phyloP scores from a whole-genome alignment of 2,329 filamentous ascomycete genomes.

The Calonectria henricotiae region DNA sequence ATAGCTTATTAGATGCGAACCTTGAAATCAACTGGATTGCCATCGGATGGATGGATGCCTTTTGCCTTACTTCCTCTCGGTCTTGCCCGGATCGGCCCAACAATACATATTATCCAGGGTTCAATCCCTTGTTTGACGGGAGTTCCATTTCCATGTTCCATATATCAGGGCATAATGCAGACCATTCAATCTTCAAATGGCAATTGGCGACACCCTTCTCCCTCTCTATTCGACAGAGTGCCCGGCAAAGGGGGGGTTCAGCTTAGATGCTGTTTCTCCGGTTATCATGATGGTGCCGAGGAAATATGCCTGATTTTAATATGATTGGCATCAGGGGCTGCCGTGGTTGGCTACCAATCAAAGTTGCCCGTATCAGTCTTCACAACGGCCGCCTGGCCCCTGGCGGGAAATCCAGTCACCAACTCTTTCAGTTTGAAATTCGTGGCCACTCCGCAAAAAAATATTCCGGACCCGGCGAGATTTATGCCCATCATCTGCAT shows the following conservation, averaged over 20 bases:
- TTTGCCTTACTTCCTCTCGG: neutral
- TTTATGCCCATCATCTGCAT: conserved; percentile 1
- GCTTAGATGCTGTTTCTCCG: neutral
- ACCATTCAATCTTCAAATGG: neutral
- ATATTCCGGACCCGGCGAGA: neutral
- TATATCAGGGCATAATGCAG: neutral
- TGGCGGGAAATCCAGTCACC: neutral
- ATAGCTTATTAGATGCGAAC: neutral
- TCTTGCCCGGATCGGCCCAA: neutral
- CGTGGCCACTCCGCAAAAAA: neutral
- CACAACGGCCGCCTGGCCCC: conserved; percentile 6
- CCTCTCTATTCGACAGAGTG: neutral
- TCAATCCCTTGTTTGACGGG: neutral
- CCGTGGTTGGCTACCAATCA: conserved; percentile 19
- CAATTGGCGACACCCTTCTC: conserved; percentile 11
- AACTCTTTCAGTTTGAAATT: conserved; percentile 2
- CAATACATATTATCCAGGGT: neutral
- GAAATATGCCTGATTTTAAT: conserved; percentile 18
- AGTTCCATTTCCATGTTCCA: neutral
- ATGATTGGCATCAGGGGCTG: conserved; percentile 1
- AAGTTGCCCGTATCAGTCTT: conserved; percentile 8
- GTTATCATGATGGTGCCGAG: neutral
- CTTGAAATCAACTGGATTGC: conserved; percentile 7
- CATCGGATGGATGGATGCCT: neutral
- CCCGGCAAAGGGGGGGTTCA: conserved; percentile 1